phyloP scores from a whole-genome alignment of 2,329 filamentous ascomycete species.

The Venturia effusa region DNA sequence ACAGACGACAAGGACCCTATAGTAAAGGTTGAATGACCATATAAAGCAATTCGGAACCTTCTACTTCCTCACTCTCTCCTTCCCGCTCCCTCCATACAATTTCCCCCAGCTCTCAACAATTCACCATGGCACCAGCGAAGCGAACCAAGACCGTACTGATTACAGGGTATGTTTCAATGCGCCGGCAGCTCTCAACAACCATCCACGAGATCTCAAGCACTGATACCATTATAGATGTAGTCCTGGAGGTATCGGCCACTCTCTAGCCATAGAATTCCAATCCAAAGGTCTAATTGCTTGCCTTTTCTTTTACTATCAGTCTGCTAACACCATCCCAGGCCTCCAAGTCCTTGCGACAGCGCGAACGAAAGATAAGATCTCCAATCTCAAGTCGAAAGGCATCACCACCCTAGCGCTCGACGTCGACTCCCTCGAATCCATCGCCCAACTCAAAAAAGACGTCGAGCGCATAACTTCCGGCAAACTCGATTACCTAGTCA shows the following conservation, averaged over 20 bases:
- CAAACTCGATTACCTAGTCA: constrained; percentile 46
- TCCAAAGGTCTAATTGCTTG: constrained; percentile 21
- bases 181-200: not conserved
- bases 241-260: constrained; percentile 48
- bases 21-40: not conserved
- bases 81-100: not conserved
- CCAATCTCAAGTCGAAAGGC: constrained; percentile 36
- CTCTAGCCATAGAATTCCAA: constrained; percentile 47
- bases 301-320: not conserved
- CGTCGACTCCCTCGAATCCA: constrained; percentile 39
- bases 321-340: constrained; percentile 22
- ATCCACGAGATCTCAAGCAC: not conserved
- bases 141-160: constrained; percentile 22
- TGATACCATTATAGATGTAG: constrained; percentile 28
- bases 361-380: constrained; percentile 37
- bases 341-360: constrained; percentile 49
- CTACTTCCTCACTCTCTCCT: not conserved
- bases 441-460: constrained; percentile 35
- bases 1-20: not conserved
- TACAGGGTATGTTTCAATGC: constrained; percentile 23
- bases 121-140: constrained; percentile 11
- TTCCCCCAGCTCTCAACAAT: not conserved
- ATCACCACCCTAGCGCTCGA: constrained; percentile 46
- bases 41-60: not conserved
- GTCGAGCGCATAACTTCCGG: constrained; percentile 36